Percentiles rank a stretch among this genome's conserved stretches.
These are phyloP conservation scores for Alternaria sp. DNA, from an alignment of 2,329 filamentous ascomycete species.

Conservation along the genomic window DNA sequence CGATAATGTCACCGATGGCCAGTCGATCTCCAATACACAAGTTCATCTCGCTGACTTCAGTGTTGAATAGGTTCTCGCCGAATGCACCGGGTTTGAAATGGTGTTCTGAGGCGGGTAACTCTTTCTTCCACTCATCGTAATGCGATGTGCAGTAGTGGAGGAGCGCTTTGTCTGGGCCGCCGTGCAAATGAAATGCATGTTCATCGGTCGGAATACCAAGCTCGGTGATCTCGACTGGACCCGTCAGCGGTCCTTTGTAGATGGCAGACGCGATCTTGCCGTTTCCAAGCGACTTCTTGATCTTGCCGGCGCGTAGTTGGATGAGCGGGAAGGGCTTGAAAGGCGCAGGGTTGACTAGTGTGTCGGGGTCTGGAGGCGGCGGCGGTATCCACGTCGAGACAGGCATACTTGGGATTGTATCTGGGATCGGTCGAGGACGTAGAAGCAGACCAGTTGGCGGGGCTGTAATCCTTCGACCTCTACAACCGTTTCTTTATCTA, in stretches of 20 bases:
- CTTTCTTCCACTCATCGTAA: slow-evolving; percentile 62
- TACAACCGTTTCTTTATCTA: neutral
- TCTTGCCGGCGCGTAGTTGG: slow-evolving; percentile 64
- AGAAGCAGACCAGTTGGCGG: neutral
- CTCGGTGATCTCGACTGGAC: slow-evolving; percentile 55
- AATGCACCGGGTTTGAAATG: slow-evolving; percentile 66
- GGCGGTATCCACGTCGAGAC: slow-evolving; percentile 28
- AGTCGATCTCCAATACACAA: slow-evolving; percentile 70
- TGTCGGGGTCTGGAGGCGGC: slow-evolving; percentile 26
- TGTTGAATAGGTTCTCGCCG: slow-evolving; percentile 68
- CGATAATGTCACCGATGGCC: slow-evolving; percentile 57
- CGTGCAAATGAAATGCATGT: slow-evolving; percentile 68
- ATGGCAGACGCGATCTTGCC: slow-evolving; percentile 61
- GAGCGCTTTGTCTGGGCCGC: slow-evolving; percentile 68
- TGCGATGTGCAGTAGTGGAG: slow-evolving; percentile 67
- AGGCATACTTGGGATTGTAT: slow-evolving; percentile 15
- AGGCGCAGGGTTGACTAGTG: slow-evolving; percentile 26
- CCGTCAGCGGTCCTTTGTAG: slow-evolving; percentile 57
- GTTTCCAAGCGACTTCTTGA: slow-evolving; percentile 62
- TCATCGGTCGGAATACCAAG: slow-evolving; percentile 66
- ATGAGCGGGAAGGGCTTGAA: slow-evolving; percentile 57
- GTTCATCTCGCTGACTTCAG: slow-evolving; percentile 67
- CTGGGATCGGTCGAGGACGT: neutral
- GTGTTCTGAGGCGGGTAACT: slow-evolving; percentile 59
- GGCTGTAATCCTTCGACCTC: neutral